Base-by-base conservation (phyloP, 139 green algal species). In the Zygnema circumcarinatum region DNA sequence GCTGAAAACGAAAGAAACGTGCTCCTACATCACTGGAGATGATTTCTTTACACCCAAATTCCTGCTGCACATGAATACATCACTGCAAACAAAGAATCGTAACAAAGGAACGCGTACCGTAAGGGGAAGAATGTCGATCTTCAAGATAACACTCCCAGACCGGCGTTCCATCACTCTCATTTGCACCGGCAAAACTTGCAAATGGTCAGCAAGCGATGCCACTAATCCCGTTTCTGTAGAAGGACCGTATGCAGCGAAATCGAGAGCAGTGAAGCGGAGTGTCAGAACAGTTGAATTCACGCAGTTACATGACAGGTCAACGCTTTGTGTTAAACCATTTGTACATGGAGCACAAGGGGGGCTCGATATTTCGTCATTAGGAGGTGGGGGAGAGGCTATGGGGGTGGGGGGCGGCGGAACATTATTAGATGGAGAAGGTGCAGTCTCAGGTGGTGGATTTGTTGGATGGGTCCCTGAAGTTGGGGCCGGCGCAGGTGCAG, bases 141-240 rank as follows among this genome's bases (percentile, higher is more conserved):
- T 67, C 29, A 87, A 41, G 21, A 87, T 87, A 2, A 87, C 81
- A 52, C 81, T 87, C 29, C 81, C 81, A 32, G 67, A 11, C 7
- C 32, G n/a, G 25, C 67, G 67, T 22, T 42, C 67, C 33, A 83
- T 35, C 56, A 87, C 81, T 42, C 36, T 33, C 25, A 87, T 42
- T 52, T 87, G 81, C 25, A 39, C 7, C 31, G 35, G 32, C 33
- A 73, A 40, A 31, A 80, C n/a, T 32, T 22, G 11, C 67, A 87
- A 74, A 41, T 76, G 40, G 56, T 41, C 31, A 52, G 81, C 32
- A 2, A 87, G 67, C 32, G 62, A 32, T 32, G n/a, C 7, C 21
- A 87, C 38, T 31, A 83, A 22, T 33, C 21, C 22, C 21, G 38
- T 53, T 52, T 87, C 81, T 74, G 62, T 83, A n/a, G 40, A n/a